phyloP scores from a whole-genome alignment of 2,329 filamentous ascomycete genomes.

The Neofusicoccum sp. region DNA sequence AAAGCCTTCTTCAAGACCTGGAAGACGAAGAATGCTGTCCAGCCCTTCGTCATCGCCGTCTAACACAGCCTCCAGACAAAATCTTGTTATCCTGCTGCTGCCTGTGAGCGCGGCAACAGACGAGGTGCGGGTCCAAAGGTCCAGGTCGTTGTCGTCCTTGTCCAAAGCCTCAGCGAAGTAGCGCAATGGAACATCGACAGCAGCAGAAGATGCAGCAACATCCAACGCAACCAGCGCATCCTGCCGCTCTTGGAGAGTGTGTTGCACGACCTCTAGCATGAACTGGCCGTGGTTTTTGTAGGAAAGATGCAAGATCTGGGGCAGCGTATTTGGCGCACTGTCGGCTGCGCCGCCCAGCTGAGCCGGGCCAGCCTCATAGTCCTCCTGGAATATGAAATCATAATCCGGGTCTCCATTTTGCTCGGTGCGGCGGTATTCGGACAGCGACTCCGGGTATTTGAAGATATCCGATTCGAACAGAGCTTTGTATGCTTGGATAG shows the following conservation, averaged over 20 bases:
- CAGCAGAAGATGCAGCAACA: constrained; percentile 41
- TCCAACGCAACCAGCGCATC: constrained; percentile 32
- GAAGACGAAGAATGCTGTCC: constrained; percentile 56
- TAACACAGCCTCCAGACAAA: constrained; percentile 65
- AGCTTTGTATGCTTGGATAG: constrained; percentile 76
- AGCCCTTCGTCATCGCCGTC: constrained; percentile 62
- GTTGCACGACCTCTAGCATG: constrained; percentile 71
- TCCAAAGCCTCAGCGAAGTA: constrained; percentile 65
- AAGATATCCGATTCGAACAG: constrained; percentile 95
- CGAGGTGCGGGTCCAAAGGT: constrained; percentile 64
- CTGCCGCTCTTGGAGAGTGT: constrained; percentile 44
- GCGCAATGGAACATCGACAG: constrained; percentile 42
- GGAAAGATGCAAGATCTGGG: constrained; percentile 87
- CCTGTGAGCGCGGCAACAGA: constrained; percentile 60
- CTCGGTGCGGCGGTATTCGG: constrained; percentile 77
- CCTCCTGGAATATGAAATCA: constrained; percentile 44
- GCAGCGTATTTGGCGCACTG: constrained; percentile 75
- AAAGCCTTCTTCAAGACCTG: constrained; percentile 60
- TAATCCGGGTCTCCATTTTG: constrained; percentile 50
- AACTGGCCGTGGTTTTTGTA: constrained; percentile 97
- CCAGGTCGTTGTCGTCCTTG: constrained; percentile 65
- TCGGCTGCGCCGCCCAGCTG: constrained; percentile 64
- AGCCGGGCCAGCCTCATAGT: constrained; percentile 45
- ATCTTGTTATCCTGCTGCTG: constrained; percentile 61
- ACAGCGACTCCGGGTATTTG: constrained; percentile 82